Conservation (phyloP, 768 basidiomycete species). For the Naganishia antarctica region DNA sequence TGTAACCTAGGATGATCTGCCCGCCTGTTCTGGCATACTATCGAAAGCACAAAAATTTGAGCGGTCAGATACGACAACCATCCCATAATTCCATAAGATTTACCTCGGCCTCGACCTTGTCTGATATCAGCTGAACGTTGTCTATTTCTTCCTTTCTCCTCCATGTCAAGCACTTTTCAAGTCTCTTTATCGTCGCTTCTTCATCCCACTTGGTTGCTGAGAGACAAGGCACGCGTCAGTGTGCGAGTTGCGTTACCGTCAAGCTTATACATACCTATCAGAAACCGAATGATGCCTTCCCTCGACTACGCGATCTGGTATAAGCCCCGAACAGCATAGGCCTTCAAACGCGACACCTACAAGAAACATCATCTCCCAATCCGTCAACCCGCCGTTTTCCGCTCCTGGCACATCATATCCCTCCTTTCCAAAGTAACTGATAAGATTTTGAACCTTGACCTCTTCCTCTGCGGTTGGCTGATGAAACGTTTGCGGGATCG, state of each 20-base stretch:
- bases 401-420: constrained; percentile 32
- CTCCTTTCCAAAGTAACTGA: constrained; percentile 32
- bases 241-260: no score
- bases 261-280: not conserved
- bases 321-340: not conserved
- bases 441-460: constrained; percentile 26
- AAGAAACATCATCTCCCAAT: constrained; percentile 46
- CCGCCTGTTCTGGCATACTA: constrained; percentile 23
- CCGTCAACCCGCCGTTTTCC: constrained; percentile 31
- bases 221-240: not conserved
- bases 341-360: constrained; percentile 30
- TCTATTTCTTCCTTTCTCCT: constrained; percentile 37
- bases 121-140: constrained; percentile 36
- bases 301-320: not conserved
- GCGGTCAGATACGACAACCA: not conserved
- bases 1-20: constrained; percentile 24
- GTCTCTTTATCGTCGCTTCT: constrained; percentile 34
- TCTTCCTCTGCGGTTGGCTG: constrained; percentile 19
- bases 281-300: constrained; percentile 24
- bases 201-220: constrained; percentile 38
- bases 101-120: constrained; percentile 39
- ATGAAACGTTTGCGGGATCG: not conserved
- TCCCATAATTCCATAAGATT: constrained; percentile 11
- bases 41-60: not conserved
- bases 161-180: constrained; percentile 43